Evolutionary conservation across 1,284 basidiomycete genomes (phyloP), one percentile per base, ranked within the genome.

Genomic region (Austroboletus novae-zelandiae): DNA sequence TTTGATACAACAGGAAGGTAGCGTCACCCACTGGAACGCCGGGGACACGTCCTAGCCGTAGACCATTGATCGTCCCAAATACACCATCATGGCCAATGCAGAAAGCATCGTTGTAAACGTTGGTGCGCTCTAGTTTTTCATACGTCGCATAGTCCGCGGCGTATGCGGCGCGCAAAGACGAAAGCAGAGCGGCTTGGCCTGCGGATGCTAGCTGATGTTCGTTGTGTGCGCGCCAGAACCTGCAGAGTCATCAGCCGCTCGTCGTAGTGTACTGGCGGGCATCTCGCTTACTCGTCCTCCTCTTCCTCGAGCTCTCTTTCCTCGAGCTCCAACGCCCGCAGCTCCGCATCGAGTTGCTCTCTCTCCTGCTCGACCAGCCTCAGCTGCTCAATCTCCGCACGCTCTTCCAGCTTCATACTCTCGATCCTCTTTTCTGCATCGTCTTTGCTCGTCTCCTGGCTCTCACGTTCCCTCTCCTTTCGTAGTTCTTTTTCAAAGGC

Each of bases 71-170:
- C 9, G 96, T 98, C 1, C 94, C 96, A 61, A 98, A 89, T 15
- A 91, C 86, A 2, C 89, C 89, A 57, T 95, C 92, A 59, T 98
- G 92, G 1, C 95, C 95, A 57, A 99, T 99, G 61, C 94, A 96
- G 68, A 99, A 99, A 0, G 94, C 94, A 64, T 99, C 97, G 57
- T 96, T 96, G 73, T 98, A 99, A 27, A 99, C 97, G 66, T 99
- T 99, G 5, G 95, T 95, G 40, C 87, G 79, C 64, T 96, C 90
- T 9, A 99, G 78, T 61, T 94, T 87, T 58, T 91, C 89, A 14
- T 95, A 76, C 9, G 86, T 87, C 14, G 77, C 79, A 18, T 86
- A 78, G 64, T 91, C 89, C 14, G 85, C 80, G 29, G 84, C 81
- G 60, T 90, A 89, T 1, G 90, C 86, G 13, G 89, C 84, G 27